Evolutionary conservation across 129 eudicot species (phyloP).

Genomic region (Ambrosia trifida): DNA sequence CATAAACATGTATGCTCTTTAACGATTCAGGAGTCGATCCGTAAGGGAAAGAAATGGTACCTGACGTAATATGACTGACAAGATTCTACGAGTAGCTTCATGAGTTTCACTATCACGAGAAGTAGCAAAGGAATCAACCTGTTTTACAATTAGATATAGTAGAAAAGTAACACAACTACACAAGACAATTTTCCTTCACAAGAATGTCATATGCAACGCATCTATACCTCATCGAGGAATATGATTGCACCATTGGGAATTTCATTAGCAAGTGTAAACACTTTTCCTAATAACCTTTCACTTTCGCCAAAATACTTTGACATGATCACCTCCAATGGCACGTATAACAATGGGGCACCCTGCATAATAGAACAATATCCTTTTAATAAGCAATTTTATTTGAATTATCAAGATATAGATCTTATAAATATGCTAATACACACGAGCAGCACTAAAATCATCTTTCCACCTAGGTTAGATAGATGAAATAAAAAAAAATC

Average conservation of each 20-base stretch:
- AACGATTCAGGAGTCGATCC: background rate
- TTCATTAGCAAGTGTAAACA: slow-evolving; percentile 91
- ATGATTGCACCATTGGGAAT: slow-evolving; percentile 82
- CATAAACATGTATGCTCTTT: background rate
- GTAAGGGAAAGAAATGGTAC: slow-evolving; percentile 34
- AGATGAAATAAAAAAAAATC: background rate
- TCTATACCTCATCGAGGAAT: slow-evolving; percentile 87
- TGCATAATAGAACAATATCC: slow-evolving; percentile 32
- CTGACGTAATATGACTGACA: slow-evolving; percentile 92
- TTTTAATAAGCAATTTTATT: slow-evolving; percentile 1
- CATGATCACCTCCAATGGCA: slow-evolving; percentile 90
- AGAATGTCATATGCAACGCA: background rate
- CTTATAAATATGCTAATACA: background rate
- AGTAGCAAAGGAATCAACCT: slow-evolving; percentile 96
- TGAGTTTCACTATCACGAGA: slow-evolving; percentile 95
- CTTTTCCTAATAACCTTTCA: slow-evolving; percentile 91
- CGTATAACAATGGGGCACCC: slow-evolving; percentile 92
- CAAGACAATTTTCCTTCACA: background rate
- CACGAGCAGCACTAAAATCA: background rate
- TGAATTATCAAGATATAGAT: background rate
- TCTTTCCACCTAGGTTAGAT: background rate
- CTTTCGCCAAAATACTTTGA: slow-evolving; percentile 98
- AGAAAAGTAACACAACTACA: background rate
- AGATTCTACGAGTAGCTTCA: slow-evolving; percentile 93
- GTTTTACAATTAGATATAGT: slow-evolving; percentile 21